Conservation (phyloP, 352 stramenopile genomes). For the Pythium dissotocum region DNA sequence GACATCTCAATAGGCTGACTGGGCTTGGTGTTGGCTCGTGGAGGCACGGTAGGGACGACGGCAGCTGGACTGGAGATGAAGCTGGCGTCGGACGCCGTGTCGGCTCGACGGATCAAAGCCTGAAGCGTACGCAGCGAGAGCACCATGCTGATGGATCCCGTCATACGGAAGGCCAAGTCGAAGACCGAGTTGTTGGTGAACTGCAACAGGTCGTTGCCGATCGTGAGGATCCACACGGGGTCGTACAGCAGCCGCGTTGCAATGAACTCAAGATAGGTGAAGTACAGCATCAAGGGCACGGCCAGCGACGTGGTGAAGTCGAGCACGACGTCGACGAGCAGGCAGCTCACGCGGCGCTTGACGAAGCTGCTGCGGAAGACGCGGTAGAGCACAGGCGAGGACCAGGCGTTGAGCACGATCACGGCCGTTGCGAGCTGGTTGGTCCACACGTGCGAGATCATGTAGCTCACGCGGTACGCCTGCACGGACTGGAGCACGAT, state of each 20-base stretch:
- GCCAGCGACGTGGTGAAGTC: constrained; percentile 12
- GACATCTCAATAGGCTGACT: background rate
- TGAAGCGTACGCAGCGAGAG: constrained; percentile 15
- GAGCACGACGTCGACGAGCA: constrained; percentile 15
- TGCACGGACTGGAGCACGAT: constrained; percentile 9
- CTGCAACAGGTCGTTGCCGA: constrained; percentile 14
- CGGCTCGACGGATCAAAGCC: background rate
- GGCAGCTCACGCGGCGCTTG: constrained; percentile 10
- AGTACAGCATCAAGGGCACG: constrained; percentile 12
- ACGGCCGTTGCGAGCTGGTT: constrained; percentile 15
- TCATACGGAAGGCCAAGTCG: constrained; percentile 4
- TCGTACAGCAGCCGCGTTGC: background rate
- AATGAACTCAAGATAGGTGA: background rate
- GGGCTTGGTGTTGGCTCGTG: background rate
- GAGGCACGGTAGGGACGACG: background rate
- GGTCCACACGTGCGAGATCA: constrained; percentile 13
- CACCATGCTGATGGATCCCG: constrained; percentile 5
- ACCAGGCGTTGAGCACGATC: constrained; percentile 21
- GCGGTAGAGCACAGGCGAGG: constrained; percentile 11
- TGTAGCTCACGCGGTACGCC: constrained; percentile 17
- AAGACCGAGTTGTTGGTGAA: constrained; percentile 18
- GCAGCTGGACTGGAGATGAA: background rate
- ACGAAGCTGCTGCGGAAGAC: constrained; percentile 3
- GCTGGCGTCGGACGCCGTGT: background rate
- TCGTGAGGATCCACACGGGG: constrained; percentile 5